A percentile compares a stretch with the other conserved stretches of the same genome.
phyloP scores from a whole-genome alignment of 495 filamentous ascomycete species.

The Astrothelium subdiscretum region DNA sequence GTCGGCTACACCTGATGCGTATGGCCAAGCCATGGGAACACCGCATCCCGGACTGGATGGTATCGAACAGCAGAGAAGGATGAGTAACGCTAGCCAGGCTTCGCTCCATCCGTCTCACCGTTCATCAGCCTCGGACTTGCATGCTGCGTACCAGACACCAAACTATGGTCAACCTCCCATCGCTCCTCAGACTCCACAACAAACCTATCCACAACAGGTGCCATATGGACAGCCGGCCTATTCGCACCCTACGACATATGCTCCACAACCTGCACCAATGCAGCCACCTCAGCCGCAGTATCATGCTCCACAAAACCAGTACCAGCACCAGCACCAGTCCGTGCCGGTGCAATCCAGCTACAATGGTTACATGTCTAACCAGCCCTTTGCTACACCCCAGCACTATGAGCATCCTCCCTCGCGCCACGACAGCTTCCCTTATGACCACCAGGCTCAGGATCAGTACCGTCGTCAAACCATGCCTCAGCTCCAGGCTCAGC shows the following conservation, averaged over 20 bases:
- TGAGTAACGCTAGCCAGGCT: slow-evolving; percentile 53
- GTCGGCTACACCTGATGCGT: slow-evolving; percentile 51
- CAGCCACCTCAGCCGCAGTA: slow-evolving; percentile 20
- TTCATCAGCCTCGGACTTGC: slow-evolving; percentile 32
- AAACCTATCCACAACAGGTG: slow-evolving; percentile 23
- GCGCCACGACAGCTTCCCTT: slow-evolving; percentile 7
- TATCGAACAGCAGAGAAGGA: slow-evolving; percentile 53
- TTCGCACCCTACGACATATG: neutral
- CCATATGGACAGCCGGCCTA: slow-evolving; percentile 21
- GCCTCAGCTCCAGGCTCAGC: slow-evolving; percentile 4
- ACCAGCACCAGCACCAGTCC: slow-evolving; percentile 11
- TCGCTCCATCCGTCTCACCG: slow-evolving; percentile 30
- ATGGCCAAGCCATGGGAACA: slow-evolving; percentile 38
- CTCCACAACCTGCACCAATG: slow-evolving; percentile 1
- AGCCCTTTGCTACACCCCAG: slow-evolving; percentile 3
- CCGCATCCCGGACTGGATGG: slow-evolving; percentile 26
- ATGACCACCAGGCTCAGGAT: slow-evolving; percentile 5
- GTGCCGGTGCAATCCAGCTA: neutral
- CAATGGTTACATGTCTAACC: slow-evolving; percentile 2
- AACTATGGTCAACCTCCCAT: slow-evolving; percentile 24
- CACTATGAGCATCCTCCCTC: slow-evolving; percentile 4
- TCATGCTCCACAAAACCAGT: slow-evolving; percentile 12
- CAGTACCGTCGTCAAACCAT: slow-evolving; percentile 5
- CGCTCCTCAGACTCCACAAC: slow-evolving; percentile 26
- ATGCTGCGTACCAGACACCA: slow-evolving; percentile 21